These are phyloP conservation scores for Arthroderma sp. DNA, from an alignment of 2,329 filamentous ascomycete genomes.

Conservation along the genomic window DNA sequence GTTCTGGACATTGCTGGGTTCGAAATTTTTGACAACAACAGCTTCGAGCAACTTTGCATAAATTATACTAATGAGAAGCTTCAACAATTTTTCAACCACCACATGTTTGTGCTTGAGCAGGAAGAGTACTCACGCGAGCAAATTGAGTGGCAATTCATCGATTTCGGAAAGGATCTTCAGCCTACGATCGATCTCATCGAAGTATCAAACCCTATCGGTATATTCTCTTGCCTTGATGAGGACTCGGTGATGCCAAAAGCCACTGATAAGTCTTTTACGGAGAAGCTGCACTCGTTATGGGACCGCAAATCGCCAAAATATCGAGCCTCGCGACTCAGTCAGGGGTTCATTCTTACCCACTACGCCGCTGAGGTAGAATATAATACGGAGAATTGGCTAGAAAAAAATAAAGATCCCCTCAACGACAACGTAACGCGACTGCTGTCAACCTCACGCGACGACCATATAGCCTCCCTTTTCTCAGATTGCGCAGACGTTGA, in stretches of 20 bases:
- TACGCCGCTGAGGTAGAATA: conserved; percentile 98
- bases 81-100: conserved; percentile 98
- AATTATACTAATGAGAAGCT: conserved; percentile 99
- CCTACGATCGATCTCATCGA: conserved; percentile 97
- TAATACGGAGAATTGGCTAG: conserved; percentile 83
- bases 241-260: conserved; percentile 99
- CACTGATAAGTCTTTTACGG: conserved; percentile 90
- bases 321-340: conserved; percentile 68
- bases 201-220: conserved; percentile 89
- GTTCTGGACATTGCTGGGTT: conserved; percentile 98
- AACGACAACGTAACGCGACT: conserved; percentile 94
- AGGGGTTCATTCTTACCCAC: conserved; percentile 92
- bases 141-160: conserved; percentile 99
- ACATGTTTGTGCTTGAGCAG: conserved; percentile 98
- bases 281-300: conserved; percentile 94
- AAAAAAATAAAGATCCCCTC: conserved; percentile 97
- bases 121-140: conserved; percentile 96
- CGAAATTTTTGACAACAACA: conserved; percentile 96
- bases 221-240: conserved; percentile 95
- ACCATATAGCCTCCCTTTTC: conserved; percentile 74
- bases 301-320: conserved; percentile 94
- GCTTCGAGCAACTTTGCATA: conserved; percentile 97
- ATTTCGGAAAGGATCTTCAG: conserved; percentile 92
- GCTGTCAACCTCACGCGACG: conserved; percentile 66
- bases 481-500: conserved; percentile 73